A percentile compares a stretch with the other conserved stretches of the same genome.
Evolutionary conservation across 768 basidiomycete species (phyloP).

Genomic region (Exidia glandulosa): DNA sequence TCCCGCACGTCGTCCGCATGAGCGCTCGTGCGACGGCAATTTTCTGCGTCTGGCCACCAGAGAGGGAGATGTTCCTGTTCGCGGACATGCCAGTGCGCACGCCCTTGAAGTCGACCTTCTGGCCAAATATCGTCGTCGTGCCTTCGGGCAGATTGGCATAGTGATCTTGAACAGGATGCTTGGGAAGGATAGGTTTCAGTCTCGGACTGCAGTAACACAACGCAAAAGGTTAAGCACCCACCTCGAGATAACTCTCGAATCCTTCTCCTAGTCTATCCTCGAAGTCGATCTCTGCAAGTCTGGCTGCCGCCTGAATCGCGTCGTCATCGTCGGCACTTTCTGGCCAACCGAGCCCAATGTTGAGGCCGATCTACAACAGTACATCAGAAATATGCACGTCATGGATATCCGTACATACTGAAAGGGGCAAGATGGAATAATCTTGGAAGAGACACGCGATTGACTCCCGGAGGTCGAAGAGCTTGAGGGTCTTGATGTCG

Average conservation of each 20-base stretch:
- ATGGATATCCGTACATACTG: constrained; percentile 35
- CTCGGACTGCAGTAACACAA: background rate
- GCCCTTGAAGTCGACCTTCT: constrained; percentile 37
- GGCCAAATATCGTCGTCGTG: constrained; percentile 48
- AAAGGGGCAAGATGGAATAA: constrained; percentile 68
- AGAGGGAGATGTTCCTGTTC: constrained; percentile 24
- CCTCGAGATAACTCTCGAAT: constrained; percentile 44
- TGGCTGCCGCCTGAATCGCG: constrained; percentile 51
- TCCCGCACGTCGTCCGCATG: constrained; percentile 47
- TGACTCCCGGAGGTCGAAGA: constrained; percentile 51
- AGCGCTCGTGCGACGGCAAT: constrained; percentile 39
- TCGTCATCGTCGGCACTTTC: constrained; percentile 38
- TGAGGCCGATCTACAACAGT: constrained; percentile 51
- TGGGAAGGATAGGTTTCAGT: constrained; percentile 22
- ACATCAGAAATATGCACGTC: background rate
- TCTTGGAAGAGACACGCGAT: constrained; percentile 72
- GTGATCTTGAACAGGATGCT: constrained; percentile 59
- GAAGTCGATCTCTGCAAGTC: constrained; percentile 55
- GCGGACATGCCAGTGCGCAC: constrained; percentile 33
- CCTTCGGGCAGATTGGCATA: constrained; percentile 59
- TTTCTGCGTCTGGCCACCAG: constrained; percentile 68
- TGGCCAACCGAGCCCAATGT: constrained; percentile 67
- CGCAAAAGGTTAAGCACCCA: background rate
- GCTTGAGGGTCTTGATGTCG: constrained; percentile 48
- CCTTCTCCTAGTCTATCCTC: constrained; percentile 53